Base-by-base conservation (phyloP, 805 yeast species). In the Sugiyamaella smithiae region DNA sequence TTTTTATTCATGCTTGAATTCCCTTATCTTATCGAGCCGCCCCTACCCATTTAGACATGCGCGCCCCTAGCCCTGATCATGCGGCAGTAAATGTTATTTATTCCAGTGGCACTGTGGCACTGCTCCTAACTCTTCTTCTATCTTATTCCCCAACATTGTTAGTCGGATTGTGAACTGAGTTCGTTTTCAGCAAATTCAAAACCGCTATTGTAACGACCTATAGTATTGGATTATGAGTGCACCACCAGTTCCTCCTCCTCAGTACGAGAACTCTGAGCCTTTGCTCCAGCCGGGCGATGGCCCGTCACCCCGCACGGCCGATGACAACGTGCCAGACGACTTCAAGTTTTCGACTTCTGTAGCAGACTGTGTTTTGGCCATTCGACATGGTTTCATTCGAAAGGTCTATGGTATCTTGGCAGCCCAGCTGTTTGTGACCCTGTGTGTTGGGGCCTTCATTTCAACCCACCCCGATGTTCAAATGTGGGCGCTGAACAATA, bases 291-390 rank as follows among this genome's bases (percentile, higher is more conserved):
- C 60, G 1, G 60, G 60, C 2, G 57, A 55, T 20, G 54, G 36
- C n/a, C 46, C 48, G 2, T 50, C 54, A 2, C 24, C 52, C 35
- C 19, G 44, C 9, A 48, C 50, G 19, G 56, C 43, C 24, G 57
- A 52, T 24, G 62, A 56, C 47, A 49, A 63, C 49, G 49, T 67
- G 42, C 70, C 70, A 3, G 71, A 88, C 57, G 95, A 87, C 66
- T 88, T 88, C 78, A 88, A 88, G 64, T 87, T 83, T 66, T 79
- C 85, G 29, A 84, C 85, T 5, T 76, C 78, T 45, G 95, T 88
- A 20, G 79, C 88, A 2, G 81, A 85, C 26, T 87, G 96, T 67
- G 86, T 84, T 50, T 69, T 86, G 45, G 80, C 84, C 12, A 73
- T 88, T 33, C 79, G 96, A 57, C 85, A 84, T 55, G 75, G 81